Base-by-base conservation (phyloP, 106 monocot species). In the Chionographis japonica region DNA sequence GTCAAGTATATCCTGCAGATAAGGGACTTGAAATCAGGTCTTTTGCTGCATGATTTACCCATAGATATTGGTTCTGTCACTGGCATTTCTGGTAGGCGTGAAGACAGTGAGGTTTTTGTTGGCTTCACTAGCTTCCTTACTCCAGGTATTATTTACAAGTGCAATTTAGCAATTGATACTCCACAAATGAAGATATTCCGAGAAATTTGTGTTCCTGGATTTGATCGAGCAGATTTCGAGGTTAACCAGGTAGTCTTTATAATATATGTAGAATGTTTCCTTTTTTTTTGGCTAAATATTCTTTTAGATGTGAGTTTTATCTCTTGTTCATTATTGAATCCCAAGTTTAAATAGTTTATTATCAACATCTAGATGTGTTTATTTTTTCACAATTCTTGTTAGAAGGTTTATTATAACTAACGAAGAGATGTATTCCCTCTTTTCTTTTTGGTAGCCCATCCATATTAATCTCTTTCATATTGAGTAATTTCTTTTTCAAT, bases 111-210 rank as follows among this genome's bases (percentile, higher is more conserved):
- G 60, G 65, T 85, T 54, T 98, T 93, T 71, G 85, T 98, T 74
- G 69, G 87, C 37, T 98, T 98, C 67, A 87, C 84, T 52, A 93
- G 92, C 65, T 98, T 89, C 69, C 87, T 92, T 52, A 85, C 97
- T 59, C 85, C 97, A 3, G 87, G 87, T 52, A 90, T 93, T 37
- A 92, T 87, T 56, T 98, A 92, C 72, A 83, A 68, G 67, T 92
- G 92, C 65, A 77, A 90, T 50, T 77, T 98, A 66, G 73, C 80
- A 36, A 51, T 78, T 10, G 83, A 77, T 62, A 63, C 66, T 66
- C 98, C 93, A 40, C 80, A 87, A 70, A 62, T 98, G 81, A 80
- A 81, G 72, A 79, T 88, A 72, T 90, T 87, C 50, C 73, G 90
- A 70, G 93, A 98, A 79, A 79, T 75, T 79, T 77, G 77, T 70